phyloP scores from a whole-genome alignment of 1,284 basidiomycete species.

The Fomitopsis palustris region DNA sequence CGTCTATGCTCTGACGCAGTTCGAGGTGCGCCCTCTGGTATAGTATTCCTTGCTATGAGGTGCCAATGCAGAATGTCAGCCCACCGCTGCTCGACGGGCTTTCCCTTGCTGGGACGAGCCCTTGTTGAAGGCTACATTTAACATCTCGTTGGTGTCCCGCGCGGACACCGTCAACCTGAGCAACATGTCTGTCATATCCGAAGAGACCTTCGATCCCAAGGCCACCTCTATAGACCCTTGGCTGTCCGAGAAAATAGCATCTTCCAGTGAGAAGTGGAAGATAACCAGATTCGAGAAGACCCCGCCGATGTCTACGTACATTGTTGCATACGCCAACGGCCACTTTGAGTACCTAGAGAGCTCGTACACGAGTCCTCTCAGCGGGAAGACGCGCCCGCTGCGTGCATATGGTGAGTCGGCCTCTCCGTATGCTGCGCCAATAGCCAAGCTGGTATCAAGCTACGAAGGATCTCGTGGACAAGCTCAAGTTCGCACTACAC shows the following conservation, averaged over 20 bases:
- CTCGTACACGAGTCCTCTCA: conserved; percentile 79
- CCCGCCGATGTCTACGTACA: conserved; percentile 86
- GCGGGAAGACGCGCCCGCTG: conserved; percentile 79
- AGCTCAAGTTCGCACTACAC: conserved; percentile 83
- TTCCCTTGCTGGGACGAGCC: conserved; percentile 97
- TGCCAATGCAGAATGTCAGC: conserved; percentile 39
- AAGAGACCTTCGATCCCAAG: conserved; percentile 36
- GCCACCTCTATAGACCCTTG: conserved; percentile 16
- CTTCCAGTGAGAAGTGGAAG: conserved; percentile 58
- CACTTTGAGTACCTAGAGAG: conserved; percentile 74
- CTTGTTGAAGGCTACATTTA: conserved; percentile 84
- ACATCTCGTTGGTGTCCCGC: conserved; percentile 82
- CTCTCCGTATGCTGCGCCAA: neutral
- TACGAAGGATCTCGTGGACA: conserved; percentile 84
- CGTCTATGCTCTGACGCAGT: conserved; percentile 77
- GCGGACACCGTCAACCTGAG: conserved; percentile 73
- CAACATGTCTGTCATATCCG: conserved; percentile 81
- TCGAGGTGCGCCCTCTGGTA: conserved; percentile 47
- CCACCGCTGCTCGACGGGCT: conserved; percentile 81
- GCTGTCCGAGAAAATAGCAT: conserved; percentile 21
- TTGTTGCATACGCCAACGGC: conserved; percentile 91
- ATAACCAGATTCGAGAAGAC: conserved; percentile 78
- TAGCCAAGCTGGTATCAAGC: conserved; percentile 37
- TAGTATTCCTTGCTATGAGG: conserved; percentile 16
- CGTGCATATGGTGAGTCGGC: conserved; percentile 69